phyloP scores from a whole-genome alignment of 805 yeast species.

The Ogataea pini region DNA sequence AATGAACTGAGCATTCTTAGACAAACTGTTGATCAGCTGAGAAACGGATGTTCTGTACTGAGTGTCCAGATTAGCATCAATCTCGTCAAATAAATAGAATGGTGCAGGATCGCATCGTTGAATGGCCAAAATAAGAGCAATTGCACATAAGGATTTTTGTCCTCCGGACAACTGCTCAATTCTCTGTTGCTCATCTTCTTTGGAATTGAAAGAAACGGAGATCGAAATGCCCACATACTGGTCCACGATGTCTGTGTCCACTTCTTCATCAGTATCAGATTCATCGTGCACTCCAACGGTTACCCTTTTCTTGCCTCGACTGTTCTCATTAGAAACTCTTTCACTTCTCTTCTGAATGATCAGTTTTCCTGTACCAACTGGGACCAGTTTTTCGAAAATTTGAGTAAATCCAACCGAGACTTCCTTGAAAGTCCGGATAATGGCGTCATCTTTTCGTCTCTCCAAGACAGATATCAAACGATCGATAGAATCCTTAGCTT shows the following conservation, averaged over 20 bases:
- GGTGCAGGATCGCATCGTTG: conserved; percentile 98
- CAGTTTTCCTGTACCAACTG: conserved; percentile 75
- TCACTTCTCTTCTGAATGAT: conserved; percentile 54
- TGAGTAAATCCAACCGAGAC: conserved; percentile 73
- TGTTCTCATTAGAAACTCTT: conserved; percentile 11
- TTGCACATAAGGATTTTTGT: conserved; percentile 94
- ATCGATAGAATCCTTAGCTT: conserved; percentile 72
- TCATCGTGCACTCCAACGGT: conserved; percentile 18
- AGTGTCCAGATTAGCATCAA: conserved; percentile 93
- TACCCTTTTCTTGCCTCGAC: conserved; percentile 9
- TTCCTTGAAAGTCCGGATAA: conserved; percentile 71
- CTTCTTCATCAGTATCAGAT: conserved; percentile 24
- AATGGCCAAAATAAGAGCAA: conserved; percentile 88
- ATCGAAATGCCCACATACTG: conserved; percentile 81
- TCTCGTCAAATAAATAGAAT: conserved; percentile 92
- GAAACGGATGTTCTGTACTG: conserved; percentile 92
- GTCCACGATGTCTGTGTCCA: conserved; percentile 40
- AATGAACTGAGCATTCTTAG: conserved; percentile 80
- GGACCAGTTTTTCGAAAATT: conserved; percentile 80
- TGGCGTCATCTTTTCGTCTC: conserved; percentile 79
- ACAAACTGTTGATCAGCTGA: conserved; percentile 60
- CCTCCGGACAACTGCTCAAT: conserved; percentile 96
- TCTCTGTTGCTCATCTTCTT: conserved; percentile 78
- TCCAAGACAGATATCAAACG: conserved; percentile 68
- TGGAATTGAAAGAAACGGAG: conserved; percentile 85